Evolutionary conservation across 225 moss, liverwort and hornwort genomes (phyloP), one percentile per base, ranked within the genome.

Genomic region (Pseudoscleropodium purum): DNA sequence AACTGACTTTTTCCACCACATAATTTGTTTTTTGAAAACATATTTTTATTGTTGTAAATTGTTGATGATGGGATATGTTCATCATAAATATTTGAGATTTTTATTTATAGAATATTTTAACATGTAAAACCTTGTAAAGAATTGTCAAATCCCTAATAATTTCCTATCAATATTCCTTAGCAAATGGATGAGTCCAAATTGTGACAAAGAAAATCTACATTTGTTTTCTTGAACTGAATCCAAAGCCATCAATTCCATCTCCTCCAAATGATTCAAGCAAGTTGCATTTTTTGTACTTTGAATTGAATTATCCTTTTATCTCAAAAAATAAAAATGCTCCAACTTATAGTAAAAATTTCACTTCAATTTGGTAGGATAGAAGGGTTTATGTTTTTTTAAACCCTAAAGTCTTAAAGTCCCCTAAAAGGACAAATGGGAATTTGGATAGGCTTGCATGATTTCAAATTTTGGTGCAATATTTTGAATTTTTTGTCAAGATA

Each of bases 381-480:
- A 68, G 19, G 36, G 12, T 37, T 68, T 4, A 6, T 36, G 36
- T 36, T 36, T 67, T 36, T 0, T 36, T 37, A 11, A 11, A 6
- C 2, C 37, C 3, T 68, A 11, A 68, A 68, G 68, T 37, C 21
- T 68, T 6, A 68, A 23, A 66, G 18, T n/a, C 23, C 13, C 23
- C 3, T 34, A 19, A 1, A 18, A 0, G 6, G 13, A 69, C 25
- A 25, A 39, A 4, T 39, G 8, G 13, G 0, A 8, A 23, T 25
- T 25, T 25, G 5, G 39, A 0, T 70, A 39, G 7, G 24, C 11
- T 69, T 0, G 0, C 3, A n/a, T 24, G 21, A n/a, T 39, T 1
- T 39, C 70, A n/a, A 67, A 12, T 24, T 69, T 4, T 6, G 2
- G 21, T 1, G 0, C 11, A 3, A 68, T 11, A 11, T 37, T 68